Evolutionary conservation across 2,329 filamentous ascomycete genomes (phyloP).

Genomic region (Fusarium goolgardi): DNA sequence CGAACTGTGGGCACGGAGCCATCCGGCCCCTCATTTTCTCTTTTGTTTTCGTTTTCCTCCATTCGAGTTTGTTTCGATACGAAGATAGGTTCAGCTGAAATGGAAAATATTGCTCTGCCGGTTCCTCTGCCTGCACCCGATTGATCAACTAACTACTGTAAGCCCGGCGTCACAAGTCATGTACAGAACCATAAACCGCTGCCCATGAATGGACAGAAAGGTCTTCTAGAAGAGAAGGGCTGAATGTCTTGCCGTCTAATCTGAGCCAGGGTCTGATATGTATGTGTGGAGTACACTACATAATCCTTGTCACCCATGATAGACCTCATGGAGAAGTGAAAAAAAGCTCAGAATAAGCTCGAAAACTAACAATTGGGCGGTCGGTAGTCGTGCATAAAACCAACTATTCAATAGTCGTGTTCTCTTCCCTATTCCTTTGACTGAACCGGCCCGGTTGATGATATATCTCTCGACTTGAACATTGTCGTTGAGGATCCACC

Average conservation of each 20-base stretch:
- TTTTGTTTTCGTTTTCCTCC: neutral
- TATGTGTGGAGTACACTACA: constrained; percentile 22
- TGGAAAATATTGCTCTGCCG: constrained; percentile 12
- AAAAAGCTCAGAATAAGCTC: constrained; percentile 30
- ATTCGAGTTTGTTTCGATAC: neutral
- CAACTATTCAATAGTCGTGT: constrained; percentile 5
- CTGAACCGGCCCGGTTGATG: constrained; percentile 40
- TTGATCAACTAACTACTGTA: constrained; percentile 19
- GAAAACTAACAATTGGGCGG: constrained; percentile 15
- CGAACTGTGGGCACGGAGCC: constrained; percentile 29
- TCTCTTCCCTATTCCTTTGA: constrained; percentile 23
- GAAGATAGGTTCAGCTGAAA: neutral
- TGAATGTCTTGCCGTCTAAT: constrained; percentile 6
- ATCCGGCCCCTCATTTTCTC: constrained; percentile 19
- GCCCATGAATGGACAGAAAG: constrained; percentile 23
- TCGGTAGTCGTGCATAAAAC: constrained; percentile 15
- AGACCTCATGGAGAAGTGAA: neutral
- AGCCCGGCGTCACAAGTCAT: constrained; percentile 25
- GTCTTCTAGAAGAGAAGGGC: constrained; percentile 33
- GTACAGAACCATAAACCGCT: constrained; percentile 11
- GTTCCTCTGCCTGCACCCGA: constrained; percentile 7
- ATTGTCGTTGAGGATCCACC: constrained; percentile 17
- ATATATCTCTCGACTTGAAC: constrained; percentile 8
- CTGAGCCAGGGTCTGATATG: constrained; percentile 8
- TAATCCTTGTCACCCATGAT: constrained; percentile 30